Conservation (phyloP, 768 basidiomycete species). For the Boletales sp. region DNA sequence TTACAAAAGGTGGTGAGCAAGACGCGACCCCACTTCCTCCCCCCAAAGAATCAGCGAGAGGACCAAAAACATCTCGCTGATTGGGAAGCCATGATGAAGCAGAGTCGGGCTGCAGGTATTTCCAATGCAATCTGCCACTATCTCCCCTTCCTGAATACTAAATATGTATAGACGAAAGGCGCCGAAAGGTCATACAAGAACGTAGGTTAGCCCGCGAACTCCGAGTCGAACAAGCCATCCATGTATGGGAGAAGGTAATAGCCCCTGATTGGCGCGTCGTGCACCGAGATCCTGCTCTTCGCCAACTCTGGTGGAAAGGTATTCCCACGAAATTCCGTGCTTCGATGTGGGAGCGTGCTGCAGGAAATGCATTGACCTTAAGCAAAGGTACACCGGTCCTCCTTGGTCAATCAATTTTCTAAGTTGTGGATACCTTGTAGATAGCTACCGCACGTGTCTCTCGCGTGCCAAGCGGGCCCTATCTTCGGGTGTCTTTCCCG, state of each 20-base stretch:
- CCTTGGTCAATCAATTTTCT: constrained; percentile 1
- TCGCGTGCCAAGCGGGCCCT: constrained; percentile 73
- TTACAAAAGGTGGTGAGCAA: constrained; percentile 80
- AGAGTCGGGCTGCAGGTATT: constrained; percentile 67
- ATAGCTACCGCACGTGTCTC: constrained; percentile 67
- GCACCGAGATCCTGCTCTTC: constrained; percentile 57
- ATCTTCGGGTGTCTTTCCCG: constrained; percentile 61
- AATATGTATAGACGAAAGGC: constrained; percentile 58
- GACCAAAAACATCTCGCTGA: constrained; percentile 81
- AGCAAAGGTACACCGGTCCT: constrained; percentile 59
- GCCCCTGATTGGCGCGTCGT: constrained; percentile 82
- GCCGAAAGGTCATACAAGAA: constrained; percentile 57
- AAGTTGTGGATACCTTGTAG: constrained; percentile 25
- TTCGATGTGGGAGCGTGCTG: constrained; percentile 79
- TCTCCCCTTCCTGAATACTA: constrained; percentile 3
- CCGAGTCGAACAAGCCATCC: constrained; percentile 64
- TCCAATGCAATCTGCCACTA: constrained; percentile 4
- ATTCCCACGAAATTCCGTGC: constrained; percentile 81
- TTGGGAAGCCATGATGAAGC: constrained; percentile 88
- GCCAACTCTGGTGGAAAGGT: constrained; percentile 84
- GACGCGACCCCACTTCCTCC: constrained; percentile 81
- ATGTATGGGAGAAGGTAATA: constrained; percentile 75
- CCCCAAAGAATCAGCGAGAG: constrained; percentile 74
- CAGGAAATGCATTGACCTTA: constrained; percentile 78
- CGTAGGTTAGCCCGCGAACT: constrained; percentile 62